phyloP scores from a whole-genome alignment of 192 early-diverging fungal genomes.

The Linnemannia exigua region DNA sequence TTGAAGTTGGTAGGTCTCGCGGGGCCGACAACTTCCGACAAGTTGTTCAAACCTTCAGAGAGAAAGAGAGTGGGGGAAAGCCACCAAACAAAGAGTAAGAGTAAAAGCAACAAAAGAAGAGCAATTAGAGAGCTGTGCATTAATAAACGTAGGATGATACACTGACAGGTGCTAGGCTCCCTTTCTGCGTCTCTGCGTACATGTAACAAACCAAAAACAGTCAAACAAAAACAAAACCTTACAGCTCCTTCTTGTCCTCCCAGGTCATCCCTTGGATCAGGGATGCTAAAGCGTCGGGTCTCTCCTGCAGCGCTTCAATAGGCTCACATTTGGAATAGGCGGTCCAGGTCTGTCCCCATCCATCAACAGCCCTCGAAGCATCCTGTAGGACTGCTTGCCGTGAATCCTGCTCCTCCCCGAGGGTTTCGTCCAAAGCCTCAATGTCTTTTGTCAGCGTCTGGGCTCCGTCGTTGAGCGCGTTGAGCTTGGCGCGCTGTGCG shows the following conservation, averaged over 20 bases:
- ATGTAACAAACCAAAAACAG: background rate
- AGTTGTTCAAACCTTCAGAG: conserved; percentile 29
- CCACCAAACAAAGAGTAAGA: background rate
- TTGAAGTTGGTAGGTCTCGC: conserved; percentile 36
- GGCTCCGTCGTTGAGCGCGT: conserved; percentile 9
- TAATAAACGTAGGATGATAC: background rate
- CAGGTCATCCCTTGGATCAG: conserved; percentile 36
- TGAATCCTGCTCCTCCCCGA: conserved; percentile 28
- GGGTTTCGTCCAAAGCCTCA: conserved; percentile 10
- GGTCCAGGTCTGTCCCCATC: conserved; percentile 30
- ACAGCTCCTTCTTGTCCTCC: conserved; percentile 43
- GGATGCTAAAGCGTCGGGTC: conserved; percentile 16
- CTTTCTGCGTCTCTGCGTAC: background rate
- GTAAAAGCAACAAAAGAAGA: background rate
- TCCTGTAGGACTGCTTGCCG: background rate
- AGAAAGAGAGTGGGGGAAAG: background rate
- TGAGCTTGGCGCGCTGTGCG: conserved; percentile 16
- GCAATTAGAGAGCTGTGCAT: background rate
- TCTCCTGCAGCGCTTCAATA: conserved; percentile 17
- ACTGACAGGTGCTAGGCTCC: background rate
- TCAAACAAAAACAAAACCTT: conserved; percentile 12
- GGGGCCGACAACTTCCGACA: conserved; percentile 23
- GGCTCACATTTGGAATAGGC: conserved; percentile 39
- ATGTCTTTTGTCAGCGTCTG: conserved; percentile 14
- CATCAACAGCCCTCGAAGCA: conserved; percentile 19